Base-by-base conservation (phyloP, 352 stramenopile genomes). In the Phytophthora kernoviae region DNA sequence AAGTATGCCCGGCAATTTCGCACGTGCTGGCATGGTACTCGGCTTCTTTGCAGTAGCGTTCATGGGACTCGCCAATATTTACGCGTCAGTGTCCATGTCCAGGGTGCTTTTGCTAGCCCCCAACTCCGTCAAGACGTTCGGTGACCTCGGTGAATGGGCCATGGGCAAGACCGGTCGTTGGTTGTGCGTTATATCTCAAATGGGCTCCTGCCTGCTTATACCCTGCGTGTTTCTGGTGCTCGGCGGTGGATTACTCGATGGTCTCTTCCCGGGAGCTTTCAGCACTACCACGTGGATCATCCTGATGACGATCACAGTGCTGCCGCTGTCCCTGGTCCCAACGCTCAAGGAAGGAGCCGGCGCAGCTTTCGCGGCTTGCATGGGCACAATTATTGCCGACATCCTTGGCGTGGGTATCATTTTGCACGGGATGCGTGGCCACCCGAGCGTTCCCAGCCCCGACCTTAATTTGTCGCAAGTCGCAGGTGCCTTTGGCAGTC, bases 191-290 rank as follows among this genome's bases (percentile, higher is more conserved):
- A 33, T 84, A 30, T 80, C 77, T 14, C 80, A 84, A 32, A 82
- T 88, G 74, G 68, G 68, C 27, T 76, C 76, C 37, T 86, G 75
- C 37, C 37, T 88, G 40, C 67, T 87, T 26, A 69, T 84, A 52
- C 76, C 81, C 14, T 84, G 74, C 32, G 73, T 73, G n/a, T 88
- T 79, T 63, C 65, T 89, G n/a, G 77, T 89, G 62, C 73, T 90
- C 40, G 77, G 80, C 17, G 77, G 80, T 32, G 81, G 64, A 5
- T n/a, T 88, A n/a, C 62, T 87, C 20, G 54, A 76, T 48, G 51
- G 52, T 12, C 74, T 90, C 11, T 90, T 87, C 64, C 81, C 77
- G 8, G 60, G 57, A 24, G 58, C 77, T 17, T 82, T 81, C 58
- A 66, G 54, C 40, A 60, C 73, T 24, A 74, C 69, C 36, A 84